Evolutionary conservation across 768 basidiomycete genomes (phyloP), one percentile per base, ranked within the genome.

Genomic region (Melanogaster broomeanus): DNA sequence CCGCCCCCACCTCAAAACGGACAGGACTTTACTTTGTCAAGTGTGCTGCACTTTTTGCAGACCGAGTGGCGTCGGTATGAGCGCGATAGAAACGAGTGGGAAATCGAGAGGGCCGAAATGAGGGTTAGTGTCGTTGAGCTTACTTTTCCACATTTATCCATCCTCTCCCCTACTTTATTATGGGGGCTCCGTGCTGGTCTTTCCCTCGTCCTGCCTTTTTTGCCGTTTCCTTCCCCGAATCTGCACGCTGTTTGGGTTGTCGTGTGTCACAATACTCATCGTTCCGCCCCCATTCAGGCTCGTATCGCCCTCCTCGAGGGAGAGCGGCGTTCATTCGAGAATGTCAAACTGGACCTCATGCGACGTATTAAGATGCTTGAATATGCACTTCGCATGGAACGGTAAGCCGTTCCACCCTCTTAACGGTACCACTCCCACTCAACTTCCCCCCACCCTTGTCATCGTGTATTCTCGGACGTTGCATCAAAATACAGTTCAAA

Each of bases 51-150:
- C 76, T 99, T 93, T 70, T 80, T 98, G 45, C 97, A 99, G 75
- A 93, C 92, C 19, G 97, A 99, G 77, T 98, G 95, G 93, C 81
- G 97, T 56, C 81, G 92, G 53, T 98, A 97, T 66, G 97, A 98
- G 72, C 87, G 95, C 69, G 97, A 99, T 75, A 82, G 96, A 64
- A 99, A 99, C 68, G 97, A 99, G 74, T 99, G 96, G 96, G 97
- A 99, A 78, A 99, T 99, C 63, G 97, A 98, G 73, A 80, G 97
- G 61, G 97, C 97, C 28, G 97, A 98, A 73, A 98, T 98, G 95
- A 81, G 96, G 80, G 93, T 94, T 58, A 63, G 90, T 83, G 38
- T 55, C 49, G 56, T 56, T 38, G 45, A 39, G 46, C 48, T 53
- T 30, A 12, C 51, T 35, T 39, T 43, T 43, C 30, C 30, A 35